Base-by-base conservation (phyloP, 2,329 filamentous ascomycete genomes). In the Aspergillus udagawae region DNA sequence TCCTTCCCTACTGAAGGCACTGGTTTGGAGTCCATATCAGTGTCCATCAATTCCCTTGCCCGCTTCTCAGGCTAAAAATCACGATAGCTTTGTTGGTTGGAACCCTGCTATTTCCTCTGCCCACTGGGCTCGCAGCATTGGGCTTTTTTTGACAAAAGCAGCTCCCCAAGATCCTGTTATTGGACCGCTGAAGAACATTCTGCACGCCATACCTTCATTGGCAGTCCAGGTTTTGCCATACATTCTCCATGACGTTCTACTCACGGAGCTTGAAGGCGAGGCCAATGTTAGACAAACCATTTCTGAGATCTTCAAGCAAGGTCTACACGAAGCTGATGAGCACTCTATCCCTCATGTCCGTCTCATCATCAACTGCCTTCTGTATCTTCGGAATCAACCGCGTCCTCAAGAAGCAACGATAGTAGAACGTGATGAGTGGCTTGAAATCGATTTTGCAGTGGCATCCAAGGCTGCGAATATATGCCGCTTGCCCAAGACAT, bases 401-500 rank as follows among this genome's bases (percentile, higher is more conserved):
- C 76, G 88, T 14, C 89, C 90, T 0, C 83, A 85, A 12, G 94
- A 99, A 71, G 77, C 78, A 0, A 96, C 91, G 0, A 88, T 90
- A 63, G 87, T 87, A 7, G 90, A 96, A 64, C 85, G 94, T 56
- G 80, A 87, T 51, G 81, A 84, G 52, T 99, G 95, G 95, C 82
- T 99, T 20, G 89, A 96, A 27, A 78, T 97, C 27, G 89, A 97
- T 69, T 89, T 88, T 62, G 72, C 85, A 2, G 76, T 83, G 58
- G 88, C 88, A 25, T 86, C 92, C 1, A 76, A 81, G 27, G 89
- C 91, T 41, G 92, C 92, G 5, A 83, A 85, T 10, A 78, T 79
- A 56, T 97, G 93, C 68, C 86, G 88, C 17, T 91, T 97, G 87
- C 88, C 89, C 70, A 94, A 94, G 70, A 90, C 89, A 4, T 91